Evolutionary conservation across 495 filamentous ascomycete genomes (phyloP).

Genomic region (Terfezia boudieri): DNA sequence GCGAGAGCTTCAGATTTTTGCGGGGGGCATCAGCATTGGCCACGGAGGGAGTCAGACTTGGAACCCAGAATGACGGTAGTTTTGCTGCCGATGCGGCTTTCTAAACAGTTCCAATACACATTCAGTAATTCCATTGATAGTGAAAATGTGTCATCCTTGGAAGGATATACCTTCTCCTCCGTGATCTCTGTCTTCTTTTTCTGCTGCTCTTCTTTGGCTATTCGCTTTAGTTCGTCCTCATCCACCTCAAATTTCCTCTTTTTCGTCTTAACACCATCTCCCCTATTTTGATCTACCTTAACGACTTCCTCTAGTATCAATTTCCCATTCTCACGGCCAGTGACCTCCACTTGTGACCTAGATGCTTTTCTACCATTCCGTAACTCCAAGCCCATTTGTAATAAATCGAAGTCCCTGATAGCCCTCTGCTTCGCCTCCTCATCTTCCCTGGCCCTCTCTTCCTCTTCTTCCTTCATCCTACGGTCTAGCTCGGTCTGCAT

Average conservation of each 20-base stretch:
- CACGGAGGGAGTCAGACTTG: conserved; percentile 53
- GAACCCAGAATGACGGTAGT: conserved; percentile 90
- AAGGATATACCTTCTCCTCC: conserved; percentile 41
- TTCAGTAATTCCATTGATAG: neutral
- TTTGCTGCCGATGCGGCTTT: conserved; percentile 38
- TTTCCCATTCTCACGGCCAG: conserved; percentile 24
- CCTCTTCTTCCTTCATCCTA: conserved; percentile 30
- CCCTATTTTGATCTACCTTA: conserved; percentile 4
- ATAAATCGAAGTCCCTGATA: conserved; percentile 39
- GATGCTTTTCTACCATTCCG: conserved; percentile 19
- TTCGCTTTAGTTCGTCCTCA: conserved; percentile 51
- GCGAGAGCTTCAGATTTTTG: conserved; percentile 44
- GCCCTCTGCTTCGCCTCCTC: conserved; percentile 36
- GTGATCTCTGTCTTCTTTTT: conserved; percentile 45
- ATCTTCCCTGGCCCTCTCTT: conserved; percentile 30
- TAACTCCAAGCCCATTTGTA: conserved; percentile 46
- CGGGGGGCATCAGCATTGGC: conserved; percentile 26
- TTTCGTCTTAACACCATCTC: conserved; percentile 14
- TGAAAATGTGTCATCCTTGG: neutral
- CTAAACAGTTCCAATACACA: neutral
- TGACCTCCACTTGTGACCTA: conserved; percentile 11
- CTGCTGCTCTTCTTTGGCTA: conserved; percentile 44
- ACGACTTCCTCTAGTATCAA: conserved; percentile 21
- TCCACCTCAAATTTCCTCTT: conserved; percentile 73
- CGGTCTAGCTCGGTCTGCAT: conserved; percentile 43